Base-by-base conservation (phyloP, 2,329 filamentous ascomycete genomes). In the Aspergillus pseudoglaucus region DNA sequence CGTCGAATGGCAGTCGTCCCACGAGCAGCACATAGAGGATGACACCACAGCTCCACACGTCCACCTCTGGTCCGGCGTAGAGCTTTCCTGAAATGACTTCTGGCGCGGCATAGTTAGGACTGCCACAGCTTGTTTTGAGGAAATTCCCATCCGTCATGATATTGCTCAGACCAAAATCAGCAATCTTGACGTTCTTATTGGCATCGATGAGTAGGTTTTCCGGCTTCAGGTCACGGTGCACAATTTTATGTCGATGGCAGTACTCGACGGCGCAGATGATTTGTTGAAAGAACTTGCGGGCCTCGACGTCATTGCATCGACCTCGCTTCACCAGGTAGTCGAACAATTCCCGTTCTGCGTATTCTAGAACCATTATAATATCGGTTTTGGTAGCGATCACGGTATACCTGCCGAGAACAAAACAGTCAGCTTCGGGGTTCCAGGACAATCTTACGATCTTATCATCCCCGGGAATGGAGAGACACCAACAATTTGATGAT, bases 71-170 rank as follows among this genome's bases (percentile, higher is more conserved):
- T 1, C 93, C 93, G 15, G 93, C 93, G 65, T 98, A 98, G 47
- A 97, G 77, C 76, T 97, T 98, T 20, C 93, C 93, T 47, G 90
- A 93, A 63, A 98, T 97, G 51, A 98, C 93, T 68, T 98, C 93
- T 6, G 93, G 93, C 1, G 93, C 93, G 10, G 93, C 93, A 68
- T 98, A 98, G 70, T 98, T 98, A 38, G 93, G 93, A 64, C 91
- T 97, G 46, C 93, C 93, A 62, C 93, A 98, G 66, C 90, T 97
- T 1, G 93, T 98, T 74, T 96, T 97, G 61, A 98, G 81, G 66
- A 98, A 98, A 67, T 98, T 98, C 22, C 93, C 93, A 66, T 98
- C 93, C 0, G 93, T 97, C 93, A 98, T 98, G 72, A 98, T 98
- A 67, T 98, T 98, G 75, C 91, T 97, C 48, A 98, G 77, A 49